Conservation (phyloP, 2,329 filamentous ascomycete genomes). For the Penicillium occitanis region DNA sequence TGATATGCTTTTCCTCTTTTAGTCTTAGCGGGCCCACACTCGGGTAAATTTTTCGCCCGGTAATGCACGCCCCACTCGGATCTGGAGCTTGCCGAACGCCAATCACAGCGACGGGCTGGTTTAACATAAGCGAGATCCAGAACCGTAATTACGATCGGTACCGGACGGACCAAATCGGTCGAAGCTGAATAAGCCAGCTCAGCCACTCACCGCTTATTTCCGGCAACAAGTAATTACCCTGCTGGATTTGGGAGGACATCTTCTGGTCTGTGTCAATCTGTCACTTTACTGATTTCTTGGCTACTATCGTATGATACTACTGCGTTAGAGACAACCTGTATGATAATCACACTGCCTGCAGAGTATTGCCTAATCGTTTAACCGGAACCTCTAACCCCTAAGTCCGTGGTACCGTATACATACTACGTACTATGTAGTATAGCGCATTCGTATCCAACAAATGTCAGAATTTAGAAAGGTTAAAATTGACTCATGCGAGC, state of each 20-base stretch:
- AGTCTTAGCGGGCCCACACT: neutral
- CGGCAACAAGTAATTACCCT: no score
- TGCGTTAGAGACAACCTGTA: no score
- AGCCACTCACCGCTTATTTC: neutral
- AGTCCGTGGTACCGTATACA: neutral
- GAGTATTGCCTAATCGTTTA: neutral
- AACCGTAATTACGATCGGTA: neutral
- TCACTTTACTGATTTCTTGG: no score
- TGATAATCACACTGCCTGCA: no score
- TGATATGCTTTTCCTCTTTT: neutral
- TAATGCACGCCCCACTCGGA: neutral
- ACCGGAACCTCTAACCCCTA: neutral
- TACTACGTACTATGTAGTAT: neutral
- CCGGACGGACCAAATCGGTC: neutral
- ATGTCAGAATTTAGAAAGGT: neutral
- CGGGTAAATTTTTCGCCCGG: neutral
- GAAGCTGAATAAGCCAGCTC: neutral
- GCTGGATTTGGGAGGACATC: no score
- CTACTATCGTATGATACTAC: no score
- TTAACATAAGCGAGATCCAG: neutral
- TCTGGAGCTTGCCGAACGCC: neutral
- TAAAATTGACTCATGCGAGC: neutral
- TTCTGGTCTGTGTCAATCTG: no score
- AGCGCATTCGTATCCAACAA: neutral
- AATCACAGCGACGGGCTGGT: neutral